phyloP scores from a whole-genome alignment of 192 early-diverging fungal genomes.

The Rhizoclosmatium sp. region DNA sequence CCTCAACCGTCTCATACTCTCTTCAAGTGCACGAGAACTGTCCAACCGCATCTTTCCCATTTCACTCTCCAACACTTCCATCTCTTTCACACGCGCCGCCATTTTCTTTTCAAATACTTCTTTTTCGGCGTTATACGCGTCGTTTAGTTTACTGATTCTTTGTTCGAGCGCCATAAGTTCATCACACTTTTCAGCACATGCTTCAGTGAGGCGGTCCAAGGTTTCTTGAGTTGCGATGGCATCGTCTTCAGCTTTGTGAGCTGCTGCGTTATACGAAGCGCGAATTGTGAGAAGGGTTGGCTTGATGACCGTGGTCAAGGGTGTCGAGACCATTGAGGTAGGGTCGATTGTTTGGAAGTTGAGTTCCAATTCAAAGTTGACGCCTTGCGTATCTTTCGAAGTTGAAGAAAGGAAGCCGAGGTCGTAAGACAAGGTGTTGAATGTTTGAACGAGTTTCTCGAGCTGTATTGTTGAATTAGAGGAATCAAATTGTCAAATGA shows the following conservation, averaged over 20 bases:
- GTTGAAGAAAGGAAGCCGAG: slow-evolving; percentile 45
- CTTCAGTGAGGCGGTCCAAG: slow-evolving; percentile 49
- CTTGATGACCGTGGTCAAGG: slow-evolving; percentile 42
- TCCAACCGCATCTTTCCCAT: slow-evolving; percentile 51
- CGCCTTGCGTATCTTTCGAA: slow-evolving; percentile 18
- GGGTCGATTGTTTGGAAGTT: slow-evolving; percentile 41
- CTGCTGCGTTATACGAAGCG: slow-evolving; percentile 44
- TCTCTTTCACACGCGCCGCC: slow-evolving; percentile 40
- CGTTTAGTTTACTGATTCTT: slow-evolving; percentile 41
- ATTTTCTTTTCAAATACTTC: slow-evolving; percentile 43
- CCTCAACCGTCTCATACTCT: slow-evolving; percentile 37
- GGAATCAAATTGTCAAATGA: background rate
- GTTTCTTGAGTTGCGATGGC: slow-evolving; percentile 55
- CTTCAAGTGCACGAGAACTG: slow-evolving; percentile 25
- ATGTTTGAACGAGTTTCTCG: slow-evolving; percentile 60
- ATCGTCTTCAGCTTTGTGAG: slow-evolving; percentile 48
- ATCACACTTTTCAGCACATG: slow-evolving; percentile 51
- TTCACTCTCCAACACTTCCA: slow-evolving; percentile 50
- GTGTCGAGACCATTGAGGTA: slow-evolving; percentile 52
- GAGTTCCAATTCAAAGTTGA: slow-evolving; percentile 54
- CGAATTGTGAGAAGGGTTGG: slow-evolving; percentile 46
- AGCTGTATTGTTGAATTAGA: slow-evolving; percentile 28
- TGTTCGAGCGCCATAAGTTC: slow-evolving; percentile 48
- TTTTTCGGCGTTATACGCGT: slow-evolving; percentile 55
- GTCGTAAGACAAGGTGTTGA: slow-evolving; percentile 57